Evolutionary conservation across 495 filamentous ascomycete species (phyloP).

Genomic region (Oidiodendron maius): DNA sequence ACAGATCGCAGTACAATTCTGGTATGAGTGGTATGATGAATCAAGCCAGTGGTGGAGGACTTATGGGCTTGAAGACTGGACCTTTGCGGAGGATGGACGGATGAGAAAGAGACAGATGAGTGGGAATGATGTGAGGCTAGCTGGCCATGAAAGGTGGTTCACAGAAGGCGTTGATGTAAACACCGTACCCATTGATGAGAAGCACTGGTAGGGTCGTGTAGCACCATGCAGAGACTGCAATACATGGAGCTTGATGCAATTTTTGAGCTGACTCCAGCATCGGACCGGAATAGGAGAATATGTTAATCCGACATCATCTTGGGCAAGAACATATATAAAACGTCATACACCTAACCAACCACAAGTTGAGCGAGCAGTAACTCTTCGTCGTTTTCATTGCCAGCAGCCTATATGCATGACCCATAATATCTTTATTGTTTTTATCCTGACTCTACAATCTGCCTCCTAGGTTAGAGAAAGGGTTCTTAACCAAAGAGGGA

Average conservation of each 20-base stretch:
- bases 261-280: neutral
- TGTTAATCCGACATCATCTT: too few species aligned
- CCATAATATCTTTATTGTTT: too few species aligned
- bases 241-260: neutral
- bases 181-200: slow-evolving; percentile 59
- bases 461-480: too few species aligned
- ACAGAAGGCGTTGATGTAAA: slow-evolving; percentile 71
- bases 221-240: too few species aligned
- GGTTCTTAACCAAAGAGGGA: too few species aligned
- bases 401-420: too few species aligned
- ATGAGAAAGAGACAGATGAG: slow-evolving; percentile 93
- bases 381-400: too few species aligned
- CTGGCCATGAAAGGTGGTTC: slow-evolving; percentile 59
- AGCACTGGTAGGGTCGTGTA: slow-evolving; percentile 86
- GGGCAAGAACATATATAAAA: too few species aligned
- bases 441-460: too few species aligned
- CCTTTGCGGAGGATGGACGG: slow-evolving; percentile 69
- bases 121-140: slow-evolving; percentile 76
- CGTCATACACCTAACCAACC: too few species aligned
- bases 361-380: too few species aligned
- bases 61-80: slow-evolving; percentile 92
- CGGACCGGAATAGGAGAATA: slow-evolving; percentile 3
- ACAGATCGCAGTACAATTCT: slow-evolving; percentile 82
- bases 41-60: slow-evolving; percentile 82
- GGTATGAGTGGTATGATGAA: slow-evolving; percentile 80